Conservation (phyloP, 805 yeast species). For the Monosporozyma solicola region DNA sequence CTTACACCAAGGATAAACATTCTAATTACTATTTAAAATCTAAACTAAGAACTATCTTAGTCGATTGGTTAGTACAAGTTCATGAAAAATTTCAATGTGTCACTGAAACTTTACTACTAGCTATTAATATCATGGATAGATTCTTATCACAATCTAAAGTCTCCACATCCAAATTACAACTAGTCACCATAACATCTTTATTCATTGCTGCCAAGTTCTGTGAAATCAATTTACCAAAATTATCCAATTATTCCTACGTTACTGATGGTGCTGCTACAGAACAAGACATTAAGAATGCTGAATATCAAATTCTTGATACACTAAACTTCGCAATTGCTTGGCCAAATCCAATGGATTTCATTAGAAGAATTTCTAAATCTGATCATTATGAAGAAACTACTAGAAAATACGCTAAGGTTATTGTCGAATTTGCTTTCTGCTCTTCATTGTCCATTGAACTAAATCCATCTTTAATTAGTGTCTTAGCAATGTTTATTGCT, state of each 20-base stretch:
- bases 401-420: slow-evolving; percentile 74
- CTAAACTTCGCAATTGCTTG: slow-evolving; percentile 68
- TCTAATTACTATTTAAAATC: slow-evolving; percentile 65
- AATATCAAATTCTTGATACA: slow-evolving; percentile 62
- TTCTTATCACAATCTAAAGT: slow-evolving; percentile 68
- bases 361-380: slow-evolving; percentile 80
- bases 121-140: slow-evolving; percentile 81
- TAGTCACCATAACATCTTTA: slow-evolving; percentile 75
- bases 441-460: slow-evolving; percentile 67
- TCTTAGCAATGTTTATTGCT: slow-evolving; percentile 77
- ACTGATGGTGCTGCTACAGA: slow-evolving; percentile 83
- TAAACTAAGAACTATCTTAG: slow-evolving; percentile 71
- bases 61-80: slow-evolving; percentile 89
- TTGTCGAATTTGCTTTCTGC: slow-evolving; percentile 66
- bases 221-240: slow-evolving; percentile 81
- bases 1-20: slow-evolving; percentile 40
- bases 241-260: slow-evolving; percentile 74
- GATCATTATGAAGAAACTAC: slow-evolving; percentile 79
- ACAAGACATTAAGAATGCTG: slow-evolving; percentile 75
- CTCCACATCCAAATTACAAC: slow-evolving; percentile 69
- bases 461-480: slow-evolving; percentile 69
- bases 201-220: slow-evolving; percentile 93
- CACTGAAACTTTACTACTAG: slow-evolving; percentile 77
- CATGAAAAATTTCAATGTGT: slow-evolving; percentile 72
- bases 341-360: slow-evolving; percentile 85